Conservation (phyloP, 78 protist species). For the Dictyostelium capitatum region DNA sequence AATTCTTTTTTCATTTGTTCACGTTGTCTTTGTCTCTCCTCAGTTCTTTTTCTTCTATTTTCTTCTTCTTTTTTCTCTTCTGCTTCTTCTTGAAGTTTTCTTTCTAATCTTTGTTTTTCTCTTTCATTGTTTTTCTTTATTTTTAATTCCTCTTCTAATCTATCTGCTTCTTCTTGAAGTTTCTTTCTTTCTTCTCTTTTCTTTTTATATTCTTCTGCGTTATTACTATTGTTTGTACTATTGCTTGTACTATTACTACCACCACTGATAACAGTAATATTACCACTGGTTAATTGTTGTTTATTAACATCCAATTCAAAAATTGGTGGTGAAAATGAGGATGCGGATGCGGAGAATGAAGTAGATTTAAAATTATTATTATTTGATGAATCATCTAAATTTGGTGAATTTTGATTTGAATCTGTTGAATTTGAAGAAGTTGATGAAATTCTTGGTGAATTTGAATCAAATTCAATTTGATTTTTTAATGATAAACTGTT, state of each 20-base stretch:
- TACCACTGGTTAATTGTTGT: background rate
- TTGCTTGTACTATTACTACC: background rate
- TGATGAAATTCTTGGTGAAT: background rate
- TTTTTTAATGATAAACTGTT: background rate
- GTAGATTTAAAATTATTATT: background rate
- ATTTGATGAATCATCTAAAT: background rate
- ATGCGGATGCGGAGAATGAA: background rate
- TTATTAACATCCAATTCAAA: background rate
- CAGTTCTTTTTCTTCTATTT: background rate
- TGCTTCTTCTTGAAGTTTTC: constrained; percentile 12
- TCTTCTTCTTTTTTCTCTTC: constrained; percentile 24
- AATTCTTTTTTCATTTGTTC: constrained; percentile 28
- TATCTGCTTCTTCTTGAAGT: background rate
- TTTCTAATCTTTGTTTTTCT: constrained; percentile 21
- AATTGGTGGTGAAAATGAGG: constrained; percentile 15
- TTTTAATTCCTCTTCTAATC: background rate
- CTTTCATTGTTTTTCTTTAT: background rate
- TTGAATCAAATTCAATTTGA: background rate
- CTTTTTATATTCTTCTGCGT: background rate
- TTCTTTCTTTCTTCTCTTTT: constrained; percentile 17
- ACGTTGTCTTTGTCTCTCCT: constrained; percentile 15
- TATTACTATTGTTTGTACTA: background rate
- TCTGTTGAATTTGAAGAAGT: background rate
- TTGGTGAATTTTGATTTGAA: constrained; percentile 11
- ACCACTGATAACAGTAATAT: background rate